Evolutionary conservation across 129 eudicot species (phyloP).

Genomic region (Sambucus nigra): DNA sequence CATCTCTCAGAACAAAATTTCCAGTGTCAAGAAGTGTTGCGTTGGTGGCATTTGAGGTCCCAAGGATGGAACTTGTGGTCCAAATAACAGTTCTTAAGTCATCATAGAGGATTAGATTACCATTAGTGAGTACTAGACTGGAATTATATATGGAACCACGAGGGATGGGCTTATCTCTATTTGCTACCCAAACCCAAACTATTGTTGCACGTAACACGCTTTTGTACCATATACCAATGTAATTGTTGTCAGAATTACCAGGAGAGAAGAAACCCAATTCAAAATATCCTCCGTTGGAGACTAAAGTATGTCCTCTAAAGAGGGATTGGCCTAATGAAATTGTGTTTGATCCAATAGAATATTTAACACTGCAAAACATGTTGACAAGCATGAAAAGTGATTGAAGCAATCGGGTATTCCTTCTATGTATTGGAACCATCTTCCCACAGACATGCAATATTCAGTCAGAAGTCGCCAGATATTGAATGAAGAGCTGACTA

Average conservation of each 20-base stretch:
- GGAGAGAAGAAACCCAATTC: slow-evolving; percentile 20
- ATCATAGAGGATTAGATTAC: neutral
- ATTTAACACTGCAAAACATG: neutral
- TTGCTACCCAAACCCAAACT: slow-evolving; percentile 9
- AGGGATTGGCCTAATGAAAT: slow-evolving; percentile 9
- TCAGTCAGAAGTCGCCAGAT: no score
- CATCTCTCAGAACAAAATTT: slow-evolving; percentile 7
- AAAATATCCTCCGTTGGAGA: slow-evolving; percentile 11
- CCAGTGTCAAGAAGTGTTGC: slow-evolving; percentile 5
- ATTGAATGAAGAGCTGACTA: no score
- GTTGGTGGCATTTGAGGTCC: neutral
- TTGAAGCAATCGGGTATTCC: neutral
- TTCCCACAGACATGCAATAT: neutral
- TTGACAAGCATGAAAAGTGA: neutral
- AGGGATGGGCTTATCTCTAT: slow-evolving; percentile 12
- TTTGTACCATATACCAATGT: slow-evolving; percentile 19
- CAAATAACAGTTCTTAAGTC: neutral
- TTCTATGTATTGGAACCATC: neutral
- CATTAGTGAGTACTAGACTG: slow-evolving; percentile 1
- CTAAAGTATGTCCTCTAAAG: neutral
- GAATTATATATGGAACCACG: neutral
- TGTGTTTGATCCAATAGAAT: slow-evolving; percentile 2
- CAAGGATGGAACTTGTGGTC: neutral
- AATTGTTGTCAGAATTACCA: slow-evolving; percentile 8
- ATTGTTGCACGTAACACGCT: neutral